phyloP scores from a whole-genome alignment of 2,329 filamentous ascomycete species.

The Diaporthe helianthi region DNA sequence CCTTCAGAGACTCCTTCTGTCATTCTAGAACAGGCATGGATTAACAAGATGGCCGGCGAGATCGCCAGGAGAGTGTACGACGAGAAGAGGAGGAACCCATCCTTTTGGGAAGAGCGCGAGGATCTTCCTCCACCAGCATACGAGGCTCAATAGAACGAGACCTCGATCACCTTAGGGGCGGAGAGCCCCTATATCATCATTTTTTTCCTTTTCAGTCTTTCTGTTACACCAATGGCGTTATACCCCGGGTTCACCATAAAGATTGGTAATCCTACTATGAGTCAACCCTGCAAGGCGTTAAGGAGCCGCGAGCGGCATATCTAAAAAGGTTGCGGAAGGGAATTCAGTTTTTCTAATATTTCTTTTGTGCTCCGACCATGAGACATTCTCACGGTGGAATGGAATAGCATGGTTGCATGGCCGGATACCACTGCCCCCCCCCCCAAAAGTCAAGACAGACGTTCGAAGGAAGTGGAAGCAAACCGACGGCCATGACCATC shows the following conservation, averaged over 20 bases:
- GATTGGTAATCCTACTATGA: slow-evolving; percentile 27
- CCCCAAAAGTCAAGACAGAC: background rate
- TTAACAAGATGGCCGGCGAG: slow-evolving; percentile 92
- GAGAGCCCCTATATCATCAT: slow-evolving; percentile 15
- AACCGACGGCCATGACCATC: slow-evolving; percentile 9
- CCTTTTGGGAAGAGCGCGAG: slow-evolving; percentile 62
- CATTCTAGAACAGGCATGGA: slow-evolving; percentile 83
- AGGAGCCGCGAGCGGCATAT: slow-evolving; percentile 28
- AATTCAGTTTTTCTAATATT: background rate
- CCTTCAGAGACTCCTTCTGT: slow-evolving; percentile 60
- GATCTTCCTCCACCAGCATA: slow-evolving; percentile 69
- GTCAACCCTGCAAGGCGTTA: slow-evolving; percentile 34
- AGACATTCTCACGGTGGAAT: slow-evolving; percentile 16
- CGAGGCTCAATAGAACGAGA: slow-evolving; percentile 53
- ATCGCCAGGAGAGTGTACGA: slow-evolving; percentile 88
- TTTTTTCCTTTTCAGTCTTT: background rate
- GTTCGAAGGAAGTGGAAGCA: background rate
- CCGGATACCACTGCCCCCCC: slow-evolving; percentile 4
- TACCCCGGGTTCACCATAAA: slow-evolving; percentile 32
- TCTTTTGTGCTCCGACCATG: slow-evolving; percentile 16
- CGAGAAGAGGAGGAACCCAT: slow-evolving; percentile 71
- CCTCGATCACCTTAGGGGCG: background rate
- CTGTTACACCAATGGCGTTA: slow-evolving; percentile 30
- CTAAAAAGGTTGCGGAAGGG: slow-evolving; percentile 4
- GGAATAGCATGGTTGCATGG: slow-evolving; percentile 10